Evolutionary conservation across 345 rosid species (phyloP).

Genomic region (Hevea brasiliensis): DNA sequence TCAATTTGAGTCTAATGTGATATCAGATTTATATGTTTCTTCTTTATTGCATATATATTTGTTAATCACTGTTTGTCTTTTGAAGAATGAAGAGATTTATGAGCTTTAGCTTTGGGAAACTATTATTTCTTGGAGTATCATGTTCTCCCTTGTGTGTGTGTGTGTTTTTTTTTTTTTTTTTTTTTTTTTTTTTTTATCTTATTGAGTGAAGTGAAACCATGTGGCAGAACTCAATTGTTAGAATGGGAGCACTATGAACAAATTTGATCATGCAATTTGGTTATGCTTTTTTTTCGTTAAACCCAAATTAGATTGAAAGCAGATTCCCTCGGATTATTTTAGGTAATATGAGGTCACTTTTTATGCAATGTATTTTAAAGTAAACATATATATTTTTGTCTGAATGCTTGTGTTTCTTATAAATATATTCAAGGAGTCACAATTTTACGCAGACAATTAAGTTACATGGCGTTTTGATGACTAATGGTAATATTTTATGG

Average conservation of each 20-base stretch:
- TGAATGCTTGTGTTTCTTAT: neutral
- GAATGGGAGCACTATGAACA: neutral
- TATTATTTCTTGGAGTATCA: neutral
- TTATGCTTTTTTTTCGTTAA: neutral
- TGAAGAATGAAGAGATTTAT: too few species aligned
- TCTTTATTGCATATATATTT: too few species aligned
- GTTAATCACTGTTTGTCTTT: neutral
- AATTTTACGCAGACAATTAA: neutral
- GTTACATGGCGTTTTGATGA: neutral
- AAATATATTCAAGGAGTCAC: neutral
- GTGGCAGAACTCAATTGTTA: neutral
- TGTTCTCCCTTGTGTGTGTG: neutral
- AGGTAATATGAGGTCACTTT: neutral
- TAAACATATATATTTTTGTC: neutral
- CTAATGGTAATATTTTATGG: constrained; percentile 18
- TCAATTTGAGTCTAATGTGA: too few species aligned
- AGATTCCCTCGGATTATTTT: neutral
- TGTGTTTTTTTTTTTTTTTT: too few species aligned
- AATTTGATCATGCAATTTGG: neutral
- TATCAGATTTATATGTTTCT: too few species aligned
- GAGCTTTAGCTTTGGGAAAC: neutral
- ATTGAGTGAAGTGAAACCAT: neutral
- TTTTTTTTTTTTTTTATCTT: too few species aligned
- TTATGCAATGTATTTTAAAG: neutral
- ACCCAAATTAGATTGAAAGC: neutral